A percentile compares a stretch with the other conserved stretches of the same genome.
phyloP scores from a whole-genome alignment of 768 basidiomycete species.

The Rhizopogon vinicolor region DNA sequence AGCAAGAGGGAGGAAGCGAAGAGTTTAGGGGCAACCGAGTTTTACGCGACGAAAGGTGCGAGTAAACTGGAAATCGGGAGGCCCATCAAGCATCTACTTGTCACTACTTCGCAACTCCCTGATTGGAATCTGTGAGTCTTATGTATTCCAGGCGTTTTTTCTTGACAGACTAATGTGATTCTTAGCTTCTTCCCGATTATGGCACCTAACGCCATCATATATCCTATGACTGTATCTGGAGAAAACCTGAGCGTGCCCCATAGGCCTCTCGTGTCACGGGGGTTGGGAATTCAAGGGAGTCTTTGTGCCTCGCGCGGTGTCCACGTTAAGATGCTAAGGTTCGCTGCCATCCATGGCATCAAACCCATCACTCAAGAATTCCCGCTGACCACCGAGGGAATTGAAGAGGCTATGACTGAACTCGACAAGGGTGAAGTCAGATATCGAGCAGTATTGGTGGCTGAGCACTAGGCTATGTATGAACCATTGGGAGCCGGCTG shows the following conservation, averaged over 20 bases:
- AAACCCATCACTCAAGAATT: constrained; percentile 28
- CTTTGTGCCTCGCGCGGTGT: constrained; percentile 19
- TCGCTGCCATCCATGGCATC: constrained; percentile 26
- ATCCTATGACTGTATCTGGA: constrained; percentile 21
- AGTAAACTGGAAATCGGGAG: constrained; percentile 21
- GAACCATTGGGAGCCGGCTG: not conserved
- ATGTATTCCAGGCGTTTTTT: not conserved
- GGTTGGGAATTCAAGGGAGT: constrained; percentile 21
- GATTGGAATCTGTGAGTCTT: constrained; percentile 27
- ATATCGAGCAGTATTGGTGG: constrained; percentile 27
- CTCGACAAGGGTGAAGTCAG: constrained; percentile 23
- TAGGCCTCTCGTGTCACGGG: constrained; percentile 8
- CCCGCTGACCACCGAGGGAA: constrained; percentile 24
- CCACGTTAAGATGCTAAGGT: constrained; percentile 29
- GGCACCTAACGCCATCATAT: constrained; percentile 17
- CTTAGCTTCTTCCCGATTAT: constrained; percentile 22
- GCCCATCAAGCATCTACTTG: constrained; percentile 25
- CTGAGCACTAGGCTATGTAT: not conserved
- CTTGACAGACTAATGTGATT: not conserved
- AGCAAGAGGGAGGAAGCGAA: constrained; percentile 28
- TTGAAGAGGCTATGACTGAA: constrained; percentile 22
- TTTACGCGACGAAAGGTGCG: constrained; percentile 25
- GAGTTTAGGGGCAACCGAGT: constrained; percentile 31
- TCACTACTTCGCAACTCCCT: constrained; percentile 25
- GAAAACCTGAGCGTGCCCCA: constrained; percentile 19